phyloP scores from a whole-genome alignment of 371 early-diverging fungal genomes.

The Globomyces sp. region DNA sequence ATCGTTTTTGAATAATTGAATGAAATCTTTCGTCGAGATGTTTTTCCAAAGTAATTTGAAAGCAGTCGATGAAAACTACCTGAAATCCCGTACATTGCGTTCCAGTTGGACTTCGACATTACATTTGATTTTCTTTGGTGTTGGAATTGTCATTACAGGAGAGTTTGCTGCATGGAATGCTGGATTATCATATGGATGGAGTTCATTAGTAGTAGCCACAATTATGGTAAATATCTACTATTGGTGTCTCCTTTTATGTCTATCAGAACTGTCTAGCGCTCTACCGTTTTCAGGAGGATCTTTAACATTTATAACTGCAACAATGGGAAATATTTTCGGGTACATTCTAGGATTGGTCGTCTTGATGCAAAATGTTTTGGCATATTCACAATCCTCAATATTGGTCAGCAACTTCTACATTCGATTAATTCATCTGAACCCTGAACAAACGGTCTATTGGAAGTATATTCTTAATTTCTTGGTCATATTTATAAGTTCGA shows the following conservation, averaged over 20 bases:
- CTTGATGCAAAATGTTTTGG: constrained; percentile 3
- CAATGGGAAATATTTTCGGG: constrained; percentile 5
- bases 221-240: background rate
- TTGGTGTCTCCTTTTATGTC: constrained; percentile 10
- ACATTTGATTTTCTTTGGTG: background rate
- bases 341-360: constrained; percentile 4
- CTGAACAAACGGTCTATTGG: background rate
- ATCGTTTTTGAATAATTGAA: too few relatives aligned
- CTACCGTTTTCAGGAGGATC: constrained; percentile 8
- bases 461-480: constrained; percentile 3
- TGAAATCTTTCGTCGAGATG: too few relatives aligned
- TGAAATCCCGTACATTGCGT: background rate
- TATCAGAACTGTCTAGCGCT: constrained; percentile 2
- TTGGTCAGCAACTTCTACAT: constrained; percentile 2
- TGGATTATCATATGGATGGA: constrained; percentile 7
- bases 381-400: constrained; percentile 1
- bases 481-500: background rate
- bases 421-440: background rate
- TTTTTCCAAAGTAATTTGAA: background rate
- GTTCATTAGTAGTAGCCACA: background rate
- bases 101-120: constrained; percentile 3
- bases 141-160: background rate
- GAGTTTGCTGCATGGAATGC: constrained; percentile 5
- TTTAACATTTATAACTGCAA: constrained; percentile 3
- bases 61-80: constrained; percentile 1